A percentile compares a stretch with the other conserved stretches of the same genome.
These are phyloP conservation scores for Globisporangium lucens DNA, from an alignment of 352 stramenopile genomes.

Conservation along the genomic window DNA sequence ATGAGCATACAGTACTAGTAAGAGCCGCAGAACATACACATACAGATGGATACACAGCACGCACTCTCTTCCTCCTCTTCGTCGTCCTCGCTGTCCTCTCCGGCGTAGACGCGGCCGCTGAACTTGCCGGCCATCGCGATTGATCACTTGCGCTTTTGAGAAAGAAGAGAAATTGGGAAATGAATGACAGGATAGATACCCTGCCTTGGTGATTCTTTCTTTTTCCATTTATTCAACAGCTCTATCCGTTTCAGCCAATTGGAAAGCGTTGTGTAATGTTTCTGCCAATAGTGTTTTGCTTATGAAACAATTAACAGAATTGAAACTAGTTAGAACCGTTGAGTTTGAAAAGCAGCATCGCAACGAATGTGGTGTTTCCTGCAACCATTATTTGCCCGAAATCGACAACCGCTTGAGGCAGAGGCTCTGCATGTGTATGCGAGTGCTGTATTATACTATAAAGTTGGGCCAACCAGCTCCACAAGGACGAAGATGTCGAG, in stretches of 20 bases:
- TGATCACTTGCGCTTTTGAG: background rate
- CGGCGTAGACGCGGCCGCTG: constrained; percentile 62
- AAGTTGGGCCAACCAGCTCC: background rate
- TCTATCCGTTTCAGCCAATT: background rate
- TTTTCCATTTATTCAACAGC: background rate
- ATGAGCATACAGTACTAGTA: too few species aligned
- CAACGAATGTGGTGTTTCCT: background rate
- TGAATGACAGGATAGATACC: background rate
- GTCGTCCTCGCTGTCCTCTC: constrained; percentile 80
- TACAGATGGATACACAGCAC: background rate
- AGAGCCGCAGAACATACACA: background rate
- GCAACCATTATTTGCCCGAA: background rate
- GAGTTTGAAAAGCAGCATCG: background rate
- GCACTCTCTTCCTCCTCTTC: constrained; percentile 51
- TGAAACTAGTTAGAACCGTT: background rate
- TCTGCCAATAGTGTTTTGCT: background rate
- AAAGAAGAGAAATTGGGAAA: background rate
- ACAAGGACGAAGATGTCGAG: background rate
- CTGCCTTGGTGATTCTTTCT: background rate
- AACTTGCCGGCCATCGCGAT: constrained; percentile 50
- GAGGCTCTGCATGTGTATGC: background rate
- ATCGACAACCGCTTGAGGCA: background rate
- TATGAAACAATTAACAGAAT: background rate
- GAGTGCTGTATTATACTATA: background rate
- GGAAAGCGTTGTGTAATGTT: background rate